Evolutionary conservation across 1,284 basidiomycete species (phyloP).

Genomic region (Gymnopus androsaceus): DNA sequence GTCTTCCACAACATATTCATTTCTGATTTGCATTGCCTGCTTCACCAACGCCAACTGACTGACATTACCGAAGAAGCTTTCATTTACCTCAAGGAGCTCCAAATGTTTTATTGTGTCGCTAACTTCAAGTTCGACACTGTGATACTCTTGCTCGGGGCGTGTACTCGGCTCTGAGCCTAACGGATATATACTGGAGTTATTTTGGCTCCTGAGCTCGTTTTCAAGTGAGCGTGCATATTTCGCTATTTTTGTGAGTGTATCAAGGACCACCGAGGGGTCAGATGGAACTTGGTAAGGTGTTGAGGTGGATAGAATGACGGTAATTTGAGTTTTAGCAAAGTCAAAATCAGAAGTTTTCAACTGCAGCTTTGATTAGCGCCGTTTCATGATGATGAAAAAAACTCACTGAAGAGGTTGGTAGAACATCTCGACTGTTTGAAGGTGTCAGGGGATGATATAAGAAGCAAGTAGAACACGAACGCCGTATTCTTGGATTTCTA

Average conservation of each 20-base stretch:
- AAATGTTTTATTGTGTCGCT: background rate
- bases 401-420: background rate
- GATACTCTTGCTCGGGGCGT: background rate
- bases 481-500: background rate
- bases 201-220: no score
- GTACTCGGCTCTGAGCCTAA: no score
- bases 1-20: no score
- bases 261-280: background rate
- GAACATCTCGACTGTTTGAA: background rate
- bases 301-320: constrained; percentile 2
- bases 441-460: background rate
- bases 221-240: constrained; percentile 4
- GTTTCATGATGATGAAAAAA: background rate
- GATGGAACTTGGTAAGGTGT: background rate
- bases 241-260: constrained; percentile 4
- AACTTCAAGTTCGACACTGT: background rate
- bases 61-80: background rate
- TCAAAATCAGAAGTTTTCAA: background rate
- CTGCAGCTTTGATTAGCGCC: background rate
- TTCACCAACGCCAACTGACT: background rate
- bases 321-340: background rate
- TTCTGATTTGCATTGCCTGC: no score
- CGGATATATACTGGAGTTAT: no score
- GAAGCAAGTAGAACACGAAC: background rate
- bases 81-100: background rate